phyloP scores from a whole-genome alignment of 176 grass and related monocot genomes.

The Aechmea fasciata region DNA sequence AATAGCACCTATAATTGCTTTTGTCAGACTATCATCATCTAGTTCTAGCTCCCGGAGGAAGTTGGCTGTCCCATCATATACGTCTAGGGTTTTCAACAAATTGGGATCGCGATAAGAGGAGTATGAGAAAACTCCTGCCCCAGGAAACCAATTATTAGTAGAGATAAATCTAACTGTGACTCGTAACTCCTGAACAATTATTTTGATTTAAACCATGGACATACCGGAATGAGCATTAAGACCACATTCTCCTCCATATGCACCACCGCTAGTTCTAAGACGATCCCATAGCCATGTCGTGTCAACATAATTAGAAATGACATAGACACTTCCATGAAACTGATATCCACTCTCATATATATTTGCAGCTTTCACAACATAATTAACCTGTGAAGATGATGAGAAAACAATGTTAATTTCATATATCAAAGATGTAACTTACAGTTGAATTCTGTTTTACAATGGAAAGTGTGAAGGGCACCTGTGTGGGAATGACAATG shows the following conservation, averaged over 20 bases:
- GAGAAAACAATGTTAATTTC: conserved; percentile 15
- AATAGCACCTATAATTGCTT: conserved; percentile 98
- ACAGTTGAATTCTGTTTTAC: neutral
- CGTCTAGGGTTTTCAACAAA: conserved; percentile 85
- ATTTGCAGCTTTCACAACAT: conserved; percentile 94
- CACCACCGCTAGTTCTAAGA: conserved; percentile 91
- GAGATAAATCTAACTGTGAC: neutral
- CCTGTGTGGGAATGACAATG: conserved; percentile 93
- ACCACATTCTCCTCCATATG: conserved; percentile 96
- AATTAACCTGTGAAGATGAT: conserved; percentile 67
- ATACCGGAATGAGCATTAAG: conserved; percentile 93
- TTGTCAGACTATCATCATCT: conserved; percentile 69
- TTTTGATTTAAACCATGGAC: neutral
- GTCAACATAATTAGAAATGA: conserved; percentile 87
- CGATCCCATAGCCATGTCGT: conserved; percentile 95
- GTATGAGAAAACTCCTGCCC: conserved; percentile 90
- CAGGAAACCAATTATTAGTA: conserved; percentile 6
- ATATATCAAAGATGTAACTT: neutral
- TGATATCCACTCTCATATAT: conserved; percentile 90
- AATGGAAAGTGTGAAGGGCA: neutral
- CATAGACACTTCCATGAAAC: conserved; percentile 85
- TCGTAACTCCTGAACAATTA: too few relatives aligned
- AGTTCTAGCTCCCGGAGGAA: conserved; percentile 88
- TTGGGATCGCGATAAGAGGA: conserved; percentile 97
- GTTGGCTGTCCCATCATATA: conserved; percentile 84